A percentile compares a stretch with the other conserved stretches of the same genome.
Evolutionary conservation across 441 rosid genomes (phyloP).

Genomic region (Melastoma candidum): DNA sequence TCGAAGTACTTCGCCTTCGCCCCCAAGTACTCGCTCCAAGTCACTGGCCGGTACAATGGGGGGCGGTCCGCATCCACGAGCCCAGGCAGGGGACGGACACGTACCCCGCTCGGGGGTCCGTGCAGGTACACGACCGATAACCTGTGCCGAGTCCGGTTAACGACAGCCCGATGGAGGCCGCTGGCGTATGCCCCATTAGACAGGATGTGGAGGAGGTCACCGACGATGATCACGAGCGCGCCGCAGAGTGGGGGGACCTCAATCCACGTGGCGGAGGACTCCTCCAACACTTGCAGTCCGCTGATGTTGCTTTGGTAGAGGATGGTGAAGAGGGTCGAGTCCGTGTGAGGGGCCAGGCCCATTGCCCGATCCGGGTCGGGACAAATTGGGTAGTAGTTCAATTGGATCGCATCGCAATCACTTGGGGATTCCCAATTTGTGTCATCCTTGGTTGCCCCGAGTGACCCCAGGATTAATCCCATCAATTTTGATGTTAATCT

Average conservation of each 20-base stretch:
- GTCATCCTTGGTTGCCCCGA: conserved; percentile 14
- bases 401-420: conserved; percentile 10
- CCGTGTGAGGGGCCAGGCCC: conserved; percentile 45
- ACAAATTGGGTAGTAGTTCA: conserved; percentile 37
- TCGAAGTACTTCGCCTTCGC: conserved; percentile 38
- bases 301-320: conserved; percentile 28
- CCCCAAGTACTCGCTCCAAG: conserved; percentile 52
- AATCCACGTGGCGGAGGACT: conserved; percentile 25
- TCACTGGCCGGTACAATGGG: conserved; percentile 35
- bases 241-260: conserved; percentile 32
- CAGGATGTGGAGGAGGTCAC: conserved; percentile 51
- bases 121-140: conserved; percentile 42
- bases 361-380: conserved; percentile 51
- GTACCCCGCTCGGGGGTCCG: conserved; percentile 39
- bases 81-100: conserved; percentile 33
- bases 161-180: conserved; percentile 44
- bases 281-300: conserved; percentile 22
- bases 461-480: conserved; percentile 11
- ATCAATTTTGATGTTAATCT: conserved; percentile 10
- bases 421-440: conserved; percentile 6
- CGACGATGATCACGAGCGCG: conserved; percentile 43
- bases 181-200: conserved; percentile 42
- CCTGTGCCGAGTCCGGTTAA: conserved; percentile 36
- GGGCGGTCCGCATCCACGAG: conserved; percentile 29
- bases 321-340: conserved; percentile 36